These are phyloP conservation scores for Malus sieversii DNA, from an alignment of 306 rosid genomes.

Conservation along the genomic window DNA sequence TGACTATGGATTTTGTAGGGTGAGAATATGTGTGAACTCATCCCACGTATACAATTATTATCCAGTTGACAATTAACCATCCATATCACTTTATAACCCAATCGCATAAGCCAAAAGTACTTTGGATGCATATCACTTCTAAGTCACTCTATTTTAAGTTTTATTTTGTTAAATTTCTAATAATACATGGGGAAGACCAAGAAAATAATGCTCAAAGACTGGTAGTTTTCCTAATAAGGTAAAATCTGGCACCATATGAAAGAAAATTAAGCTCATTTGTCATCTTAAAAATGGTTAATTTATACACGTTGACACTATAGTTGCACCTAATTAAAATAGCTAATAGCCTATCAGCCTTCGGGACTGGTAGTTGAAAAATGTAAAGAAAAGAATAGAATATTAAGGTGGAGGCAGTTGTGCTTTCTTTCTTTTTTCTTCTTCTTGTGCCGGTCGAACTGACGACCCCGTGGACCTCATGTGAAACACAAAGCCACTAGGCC, in stretches of 20 bases:
- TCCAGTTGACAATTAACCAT: background rate
- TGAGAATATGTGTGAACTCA: no score
- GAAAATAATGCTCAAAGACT: background rate
- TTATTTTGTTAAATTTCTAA: background rate
- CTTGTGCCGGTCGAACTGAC: no score
- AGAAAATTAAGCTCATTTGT: background rate
- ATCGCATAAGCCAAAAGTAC: background rate
- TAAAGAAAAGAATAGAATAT: background rate
- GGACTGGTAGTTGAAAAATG: background rate
- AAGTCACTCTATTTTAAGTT: no score
- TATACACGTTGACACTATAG: background rate
- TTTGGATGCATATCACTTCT: background rate
- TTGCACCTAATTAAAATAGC: background rate
- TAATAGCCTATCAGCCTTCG: background rate
- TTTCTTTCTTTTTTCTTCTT: background rate
- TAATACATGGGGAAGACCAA: background rate
- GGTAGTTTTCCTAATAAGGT: background rate
- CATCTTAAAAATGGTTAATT: background rate
- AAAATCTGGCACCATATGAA: background rate
- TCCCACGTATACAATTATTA: no score
- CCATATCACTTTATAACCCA: background rate
- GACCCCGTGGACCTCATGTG: no score
- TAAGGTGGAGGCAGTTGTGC: background rate
- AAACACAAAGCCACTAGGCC: no score
- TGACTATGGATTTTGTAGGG: no score